phyloP scores from a whole-genome alignment of 495 filamentous ascomycete genomes.

The Aspergillus bridgeri region DNA sequence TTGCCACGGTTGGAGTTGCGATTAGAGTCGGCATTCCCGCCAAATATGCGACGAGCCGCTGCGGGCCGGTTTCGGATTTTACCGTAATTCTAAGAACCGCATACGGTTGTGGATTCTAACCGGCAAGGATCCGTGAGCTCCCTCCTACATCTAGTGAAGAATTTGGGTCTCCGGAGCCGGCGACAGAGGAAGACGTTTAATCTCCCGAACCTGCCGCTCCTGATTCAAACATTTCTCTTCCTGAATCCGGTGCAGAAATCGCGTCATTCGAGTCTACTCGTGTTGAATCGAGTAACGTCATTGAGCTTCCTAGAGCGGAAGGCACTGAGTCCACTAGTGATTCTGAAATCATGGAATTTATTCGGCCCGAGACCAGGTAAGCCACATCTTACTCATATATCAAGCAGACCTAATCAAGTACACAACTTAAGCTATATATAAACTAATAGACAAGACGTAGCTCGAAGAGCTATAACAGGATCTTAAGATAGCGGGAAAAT shows the following conservation, averaged over 20 bases:
- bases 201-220: neutral
- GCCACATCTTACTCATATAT: neutral
- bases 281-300: neutral
- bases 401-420: neutral
- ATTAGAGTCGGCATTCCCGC: too few relatives aligned
- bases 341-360: neutral
- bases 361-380: neutral
- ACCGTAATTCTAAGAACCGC: too few relatives aligned
- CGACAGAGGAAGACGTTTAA: neutral
- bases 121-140: too few relatives aligned
- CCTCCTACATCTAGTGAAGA: neutral
- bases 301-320: neutral
- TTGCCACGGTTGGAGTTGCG: too few relatives aligned
- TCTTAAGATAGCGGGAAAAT: too few relatives aligned
- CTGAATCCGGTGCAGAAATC: neutral
- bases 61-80: too few relatives aligned
- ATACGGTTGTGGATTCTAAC: too few relatives aligned
- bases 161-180: neutral
- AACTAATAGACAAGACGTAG: too few relatives aligned
- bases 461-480: too few relatives aligned
- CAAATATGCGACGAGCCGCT: too few relatives aligned
- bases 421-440: too few relatives aligned
- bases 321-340: neutral
- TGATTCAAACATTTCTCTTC: neutral
- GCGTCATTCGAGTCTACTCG: neutral